Conservation (phyloP, 1,284 basidiomycete species). For the Apiotrichum mycotoxinovorans region DNA sequence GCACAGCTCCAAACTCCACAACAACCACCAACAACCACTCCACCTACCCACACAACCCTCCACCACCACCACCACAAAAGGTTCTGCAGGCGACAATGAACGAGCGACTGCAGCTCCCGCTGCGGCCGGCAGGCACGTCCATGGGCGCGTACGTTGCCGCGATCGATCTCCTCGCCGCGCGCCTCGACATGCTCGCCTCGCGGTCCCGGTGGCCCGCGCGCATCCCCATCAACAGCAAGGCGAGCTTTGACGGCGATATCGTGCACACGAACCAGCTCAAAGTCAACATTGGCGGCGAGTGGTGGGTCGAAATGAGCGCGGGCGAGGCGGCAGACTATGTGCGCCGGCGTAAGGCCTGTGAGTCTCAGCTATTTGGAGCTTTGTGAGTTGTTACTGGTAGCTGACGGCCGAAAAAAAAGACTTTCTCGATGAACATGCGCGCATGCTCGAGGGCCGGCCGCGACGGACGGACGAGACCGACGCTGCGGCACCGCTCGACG, state of each 20-base stretch:
- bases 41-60: background rate
- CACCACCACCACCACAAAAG: background rate
- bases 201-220: constrained; percentile 27
- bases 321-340: constrained; percentile 37
- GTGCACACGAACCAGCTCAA: constrained; percentile 37
- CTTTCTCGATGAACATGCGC: constrained; percentile 26
- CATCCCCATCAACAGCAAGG: constrained; percentile 38
- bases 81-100: background rate
- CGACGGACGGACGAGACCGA: background rate
- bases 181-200: constrained; percentile 22
- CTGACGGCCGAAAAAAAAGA: constrained; percentile 19
- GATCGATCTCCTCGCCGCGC: constrained; percentile 31
- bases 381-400: background rate
- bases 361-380: constrained; percentile 4
- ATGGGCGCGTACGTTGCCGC: constrained; percentile 30
- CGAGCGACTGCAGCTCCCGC: constrained; percentile 23
- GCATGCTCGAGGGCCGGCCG: constrained; percentile 20
- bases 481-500: too few relatives aligned
- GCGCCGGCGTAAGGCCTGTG: constrained; percentile 29
- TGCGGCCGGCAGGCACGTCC: constrained; percentile 25
- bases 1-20: too few relatives aligned
- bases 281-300: constrained; percentile 31
- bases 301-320: constrained; percentile 44
- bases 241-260: constrained; percentile 32
- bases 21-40: background rate